Evolutionary conservation across 805 yeast genomes (phyloP).

Genomic region (Wickerhamiella lipophila): DNA sequence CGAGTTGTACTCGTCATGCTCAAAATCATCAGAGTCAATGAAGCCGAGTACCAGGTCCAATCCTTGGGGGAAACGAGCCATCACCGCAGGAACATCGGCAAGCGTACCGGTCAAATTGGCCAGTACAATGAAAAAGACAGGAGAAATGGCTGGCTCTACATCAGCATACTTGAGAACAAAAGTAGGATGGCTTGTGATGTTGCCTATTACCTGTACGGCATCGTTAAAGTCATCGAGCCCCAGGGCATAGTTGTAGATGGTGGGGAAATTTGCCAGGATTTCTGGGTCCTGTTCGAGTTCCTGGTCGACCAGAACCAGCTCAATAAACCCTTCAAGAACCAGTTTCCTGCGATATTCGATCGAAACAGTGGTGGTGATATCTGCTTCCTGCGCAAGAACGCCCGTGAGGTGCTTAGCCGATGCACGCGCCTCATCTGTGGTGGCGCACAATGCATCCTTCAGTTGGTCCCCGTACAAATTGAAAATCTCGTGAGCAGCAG

Average conservation of each 20-base stretch:
- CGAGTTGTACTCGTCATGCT: constrained; percentile 8
- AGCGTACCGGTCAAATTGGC: constrained; percentile 9
- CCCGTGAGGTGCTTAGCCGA: constrained; percentile 9
- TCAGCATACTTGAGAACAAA: constrained; percentile 1
- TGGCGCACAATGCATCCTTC: not conserved
- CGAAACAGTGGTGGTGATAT: constrained; percentile 1
- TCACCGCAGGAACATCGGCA: not conserved
- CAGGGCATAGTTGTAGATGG: constrained; percentile 7
- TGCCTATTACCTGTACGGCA: constrained; percentile 9
- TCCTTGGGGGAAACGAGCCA: not conserved
- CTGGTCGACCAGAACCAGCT: constrained; percentile 8
- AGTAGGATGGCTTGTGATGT: constrained; percentile 10
- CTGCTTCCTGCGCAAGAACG: constrained; percentile 6
- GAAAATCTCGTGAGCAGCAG: constrained; percentile 2
- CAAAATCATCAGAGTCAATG: constrained; percentile 2
- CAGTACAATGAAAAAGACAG: constrained; percentile 4
- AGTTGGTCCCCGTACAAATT: not conserved
- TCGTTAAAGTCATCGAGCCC: constrained; percentile 1
- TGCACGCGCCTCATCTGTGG: constrained; percentile 6
- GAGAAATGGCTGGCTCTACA: constrained; percentile 6
- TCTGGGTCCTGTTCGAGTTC: constrained; percentile 6
- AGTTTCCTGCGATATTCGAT: not conserved
- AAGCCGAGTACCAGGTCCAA: constrained; percentile 1
- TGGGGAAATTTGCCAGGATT: constrained; percentile 5
- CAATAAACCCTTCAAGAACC: constrained; percentile 1